phyloP scores from a whole-genome alignment of 2,329 filamentous ascomycete genomes.

The Pyricularia grisea region DNA sequence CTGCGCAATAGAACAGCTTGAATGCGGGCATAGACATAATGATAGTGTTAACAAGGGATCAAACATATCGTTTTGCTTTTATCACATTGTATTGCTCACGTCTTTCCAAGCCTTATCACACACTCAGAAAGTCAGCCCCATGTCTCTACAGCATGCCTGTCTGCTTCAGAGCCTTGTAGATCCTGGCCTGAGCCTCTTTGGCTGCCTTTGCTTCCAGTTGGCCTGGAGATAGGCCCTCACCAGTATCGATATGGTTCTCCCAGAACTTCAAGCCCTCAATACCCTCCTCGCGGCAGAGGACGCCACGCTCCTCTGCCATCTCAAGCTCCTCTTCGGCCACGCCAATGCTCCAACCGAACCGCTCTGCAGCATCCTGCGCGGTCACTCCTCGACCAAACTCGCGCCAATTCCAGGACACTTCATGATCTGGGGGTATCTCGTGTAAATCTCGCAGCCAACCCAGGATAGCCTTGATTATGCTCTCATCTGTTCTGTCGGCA shows the following conservation, averaged over 20 bases:
- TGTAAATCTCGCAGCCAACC: constrained; percentile 71
- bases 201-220: constrained; percentile 15
- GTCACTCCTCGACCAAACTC: constrained; percentile 78
- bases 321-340: constrained; percentile 92
- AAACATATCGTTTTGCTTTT: neutral
- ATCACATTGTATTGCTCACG: neutral
- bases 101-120: neutral
- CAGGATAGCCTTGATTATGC: constrained; percentile 68
- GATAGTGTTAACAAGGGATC: neutral
- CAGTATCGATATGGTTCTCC: constrained; percentile 62
- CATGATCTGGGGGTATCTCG: constrained; percentile 51
- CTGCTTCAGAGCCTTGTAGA: constrained; percentile 33
- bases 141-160: constrained; percentile 25
- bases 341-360: constrained; percentile 94
- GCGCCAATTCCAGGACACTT: constrained; percentile 66
- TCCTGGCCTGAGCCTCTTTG: constrained; percentile 27
- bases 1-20: neutral
- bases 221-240: constrained; percentile 21
- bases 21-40: neutral
- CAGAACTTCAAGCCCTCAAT: constrained; percentile 89
- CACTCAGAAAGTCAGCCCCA: neutral
- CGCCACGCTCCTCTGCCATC: constrained; percentile 90
- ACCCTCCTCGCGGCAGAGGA: constrained; percentile 81
- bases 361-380: constrained; percentile 77
- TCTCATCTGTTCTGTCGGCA: constrained; percentile 80